Base-by-base conservation (phyloP, 257 asterid genomes). In the Solanum chiquidenum region DNA sequence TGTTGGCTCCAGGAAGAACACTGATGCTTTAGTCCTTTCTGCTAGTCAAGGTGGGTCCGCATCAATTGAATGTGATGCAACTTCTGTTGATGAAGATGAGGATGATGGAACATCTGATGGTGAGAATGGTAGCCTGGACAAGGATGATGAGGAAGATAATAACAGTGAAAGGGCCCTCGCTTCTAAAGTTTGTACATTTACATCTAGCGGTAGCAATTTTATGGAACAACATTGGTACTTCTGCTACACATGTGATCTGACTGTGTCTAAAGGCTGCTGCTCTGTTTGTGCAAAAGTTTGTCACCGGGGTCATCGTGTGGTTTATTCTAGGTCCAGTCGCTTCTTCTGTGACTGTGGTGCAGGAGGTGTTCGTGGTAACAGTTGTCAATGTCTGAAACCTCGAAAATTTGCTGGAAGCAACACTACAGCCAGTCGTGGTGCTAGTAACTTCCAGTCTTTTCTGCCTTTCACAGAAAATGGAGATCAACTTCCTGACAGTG, bases 171-270 rank as follows among this genome's bases (percentile, higher is more conserved):
- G 93, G 92, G 94, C 96, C 87, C 94, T 97, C 83, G 98, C 99
- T 49, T 92, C 98, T 85, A 96, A 95, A 94, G 99, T 97, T 88
- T 97, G 99, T 87, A 96, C 99, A 76, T 97, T 97, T 76, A 97
- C 99, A 31, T 97, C 99, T 86, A 97, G 99, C 85, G 99, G 99
- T 84, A 97, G 99, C 92, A 97, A 97, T 91, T 97, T 97, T 89
- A 97, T 97, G 99, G 99, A 97, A 88, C 99, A 97, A 74, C 99
- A 97, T 87, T 97, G 99, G 99, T 97, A 97, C 91, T 97, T 97
- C 91, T 97, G 99, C 90, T 97, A 97, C 90, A 94, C 99, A 29
- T 97, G 99, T 90, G 99, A 97, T 91, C 94, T 97, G 89, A 96
- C 99, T 7, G 98, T 97, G 83, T 95, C 99, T 58, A 97, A 97